Base-by-base conservation (phyloP, 495 filamentous ascomycete species). In the Talaromyces adpressus region DNA sequence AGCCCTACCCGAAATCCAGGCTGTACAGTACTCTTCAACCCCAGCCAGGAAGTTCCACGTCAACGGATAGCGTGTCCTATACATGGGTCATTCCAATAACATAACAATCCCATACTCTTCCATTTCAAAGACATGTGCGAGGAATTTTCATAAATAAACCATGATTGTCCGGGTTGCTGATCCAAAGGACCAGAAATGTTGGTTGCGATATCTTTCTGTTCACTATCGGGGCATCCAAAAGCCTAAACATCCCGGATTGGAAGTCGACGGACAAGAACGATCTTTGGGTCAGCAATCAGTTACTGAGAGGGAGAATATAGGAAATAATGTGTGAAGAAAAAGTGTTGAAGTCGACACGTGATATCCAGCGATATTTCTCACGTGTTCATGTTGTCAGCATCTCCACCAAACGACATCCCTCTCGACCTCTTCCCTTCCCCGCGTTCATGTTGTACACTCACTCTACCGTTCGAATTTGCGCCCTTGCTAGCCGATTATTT, bases 1-100 rank as follows among this genome's bases (percentile, higher is more conserved):
- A 36, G 56, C 30, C 56, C 56, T 34, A 58, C 56, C 56, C 36
- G 56, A 58, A 58, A 58, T 58, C 56, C 56, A 32, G 9, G 56
- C 27, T 58, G 56, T 25, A 16, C 27, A 22, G n/a, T 36, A 36
- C 27, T 20, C n/a, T 16, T 20, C 6, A 16, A 36, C 30, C 30
- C 29, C 30, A 58, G 27, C 30, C 56, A 20, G 56, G 30, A 32
- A 22, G 56, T 25, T 32, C 56, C 56, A 58, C 56, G 56, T 58
- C 56, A 58, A 36, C 27, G 11, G 56, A 58, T 58, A 58, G 56
- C 30, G 56, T 58, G 27, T 58, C 56, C 12, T 58, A 0, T 36
- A 54, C 51, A 54, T 54, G 23, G 51, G 51, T n/a, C 23, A 23
- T 14, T 54, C 51, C n/a, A 54, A 7, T 23, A 53, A 53, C 49